A percentile compares a stretch with the other conserved stretches of the same genome.
Conservation (phyloP, 2,329 filamentous ascomycete species). For the Monilinia aucupariae region DNA sequence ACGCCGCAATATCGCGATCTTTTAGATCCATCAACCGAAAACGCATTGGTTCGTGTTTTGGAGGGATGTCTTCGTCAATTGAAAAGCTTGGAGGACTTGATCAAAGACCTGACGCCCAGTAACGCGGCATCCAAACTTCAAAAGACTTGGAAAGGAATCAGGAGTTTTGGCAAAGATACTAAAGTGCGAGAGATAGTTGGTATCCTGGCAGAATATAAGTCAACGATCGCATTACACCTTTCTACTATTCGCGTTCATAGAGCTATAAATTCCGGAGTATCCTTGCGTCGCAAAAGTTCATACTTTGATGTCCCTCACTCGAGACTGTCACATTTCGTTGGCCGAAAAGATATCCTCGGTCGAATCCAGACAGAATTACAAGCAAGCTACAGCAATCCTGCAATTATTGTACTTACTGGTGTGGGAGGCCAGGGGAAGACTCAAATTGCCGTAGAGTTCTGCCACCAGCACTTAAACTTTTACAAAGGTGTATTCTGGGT, state of each 20-base stretch:
- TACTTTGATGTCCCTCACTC: slow-evolving; percentile 3
- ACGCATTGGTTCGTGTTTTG: slow-evolving; percentile 11
- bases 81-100: slow-evolving; percentile 4
- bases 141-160: slow-evolving; percentile 13
- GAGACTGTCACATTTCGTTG: slow-evolving; percentile 6
- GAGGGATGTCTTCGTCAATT: slow-evolving; percentile 11
- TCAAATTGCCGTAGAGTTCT: slow-evolving; percentile 13
- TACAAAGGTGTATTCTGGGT: slow-evolving; percentile 26
- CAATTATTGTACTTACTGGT: slow-evolving; percentile 5
- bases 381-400: neutral
- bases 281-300: neutral
- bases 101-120: slow-evolving; percentile 10
- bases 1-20: neutral
- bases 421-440: slow-evolving; percentile 17
- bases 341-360: slow-evolving; percentile 1
- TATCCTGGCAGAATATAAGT: slow-evolving; percentile 11
- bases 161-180: slow-evolving; percentile 13
- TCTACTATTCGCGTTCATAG: neutral
- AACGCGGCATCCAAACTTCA: slow-evolving; percentile 12
- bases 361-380: neutral
- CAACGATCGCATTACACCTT: slow-evolving; percentile 9
- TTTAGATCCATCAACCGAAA: neutral
- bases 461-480: neutral
- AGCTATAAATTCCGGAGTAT: neutral
- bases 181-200: slow-evolving; percentile 10